phyloP scores from a whole-genome alignment of 179 eudicot genomes.

The Spergularia azorica region DNA sequence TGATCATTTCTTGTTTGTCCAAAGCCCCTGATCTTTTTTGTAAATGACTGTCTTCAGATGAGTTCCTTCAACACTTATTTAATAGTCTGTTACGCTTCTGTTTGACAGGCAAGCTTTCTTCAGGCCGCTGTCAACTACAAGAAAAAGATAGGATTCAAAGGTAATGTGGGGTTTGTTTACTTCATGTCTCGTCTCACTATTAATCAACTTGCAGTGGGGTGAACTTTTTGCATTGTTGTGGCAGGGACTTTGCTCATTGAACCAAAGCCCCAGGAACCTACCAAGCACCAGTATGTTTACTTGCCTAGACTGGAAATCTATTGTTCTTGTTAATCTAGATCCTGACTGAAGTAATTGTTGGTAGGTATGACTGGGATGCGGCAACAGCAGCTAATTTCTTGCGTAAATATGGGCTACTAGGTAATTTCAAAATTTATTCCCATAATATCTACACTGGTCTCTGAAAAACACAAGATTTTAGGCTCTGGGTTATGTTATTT shows the following conservation, averaged over 20 bases:
- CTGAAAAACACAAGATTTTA: neutral
- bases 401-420: conserved; percentile 86
- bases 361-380: conserved; percentile 99
- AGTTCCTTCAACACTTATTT: neutral
- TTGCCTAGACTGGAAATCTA: neutral
- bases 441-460: neutral
- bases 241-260: conserved; percentile 88
- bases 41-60: neutral
- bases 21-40: neutral
- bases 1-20: neutral
- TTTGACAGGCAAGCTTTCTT: conserved; percentile 77
- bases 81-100: conserved; percentile 1
- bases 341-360: conserved; percentile 29
- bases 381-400: conserved; percentile 95
- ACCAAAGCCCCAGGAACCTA: conserved; percentile 98
- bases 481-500: neutral
- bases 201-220: neutral
- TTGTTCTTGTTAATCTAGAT: neutral
- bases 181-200: neutral
- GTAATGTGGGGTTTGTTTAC: conserved; percentile 37
- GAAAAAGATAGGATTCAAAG: conserved; percentile 96
- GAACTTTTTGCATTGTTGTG: conserved; percentile 9
- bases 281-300: conserved; percentile 86
- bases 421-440: conserved; percentile 36
- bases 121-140: conserved; percentile 86